Conservation (phyloP, 371 early-diverging fungal genomes). For the Sporodiniella umbellata region DNA sequence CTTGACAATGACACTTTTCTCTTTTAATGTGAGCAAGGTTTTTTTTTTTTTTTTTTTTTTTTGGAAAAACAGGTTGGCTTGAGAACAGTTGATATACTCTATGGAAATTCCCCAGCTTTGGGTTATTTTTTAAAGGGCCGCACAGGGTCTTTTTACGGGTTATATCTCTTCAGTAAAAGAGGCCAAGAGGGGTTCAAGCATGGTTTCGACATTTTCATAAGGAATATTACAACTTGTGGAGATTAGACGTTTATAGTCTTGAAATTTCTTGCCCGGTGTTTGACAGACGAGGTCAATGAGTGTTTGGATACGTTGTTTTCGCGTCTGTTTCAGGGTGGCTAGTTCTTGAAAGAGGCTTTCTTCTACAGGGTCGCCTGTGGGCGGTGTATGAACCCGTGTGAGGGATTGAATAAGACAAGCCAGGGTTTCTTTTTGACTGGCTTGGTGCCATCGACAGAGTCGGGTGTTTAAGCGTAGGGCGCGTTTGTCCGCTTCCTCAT, state of each 20-base stretch:
- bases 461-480: background rate
- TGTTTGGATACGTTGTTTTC: constrained; percentile 19
- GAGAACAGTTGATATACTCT: no score
- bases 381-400: background rate
- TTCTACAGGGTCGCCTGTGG: background rate
- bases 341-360: constrained; percentile 10
- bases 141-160: no score
- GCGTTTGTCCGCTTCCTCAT: background rate
- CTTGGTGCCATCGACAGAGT: background rate
- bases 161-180: constrained; percentile 18
- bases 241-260: constrained; percentile 47
- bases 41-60: no score
- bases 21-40: no score
- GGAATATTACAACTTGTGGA: constrained; percentile 46
- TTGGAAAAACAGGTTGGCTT: no score
- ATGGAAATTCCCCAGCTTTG: no score
- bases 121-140: no score
- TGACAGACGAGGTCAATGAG: constrained; percentile 19
- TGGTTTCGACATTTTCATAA: constrained; percentile 45
- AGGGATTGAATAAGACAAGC: background rate
- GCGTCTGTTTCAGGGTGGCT: constrained; percentile 1
- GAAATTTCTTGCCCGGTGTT: constrained; percentile 33
- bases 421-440: background rate
- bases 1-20: no score
- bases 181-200: constrained; percentile 35